Evolutionary conservation across 768 basidiomycete genomes (phyloP).

Genomic region (Filobasidium floriforme): DNA sequence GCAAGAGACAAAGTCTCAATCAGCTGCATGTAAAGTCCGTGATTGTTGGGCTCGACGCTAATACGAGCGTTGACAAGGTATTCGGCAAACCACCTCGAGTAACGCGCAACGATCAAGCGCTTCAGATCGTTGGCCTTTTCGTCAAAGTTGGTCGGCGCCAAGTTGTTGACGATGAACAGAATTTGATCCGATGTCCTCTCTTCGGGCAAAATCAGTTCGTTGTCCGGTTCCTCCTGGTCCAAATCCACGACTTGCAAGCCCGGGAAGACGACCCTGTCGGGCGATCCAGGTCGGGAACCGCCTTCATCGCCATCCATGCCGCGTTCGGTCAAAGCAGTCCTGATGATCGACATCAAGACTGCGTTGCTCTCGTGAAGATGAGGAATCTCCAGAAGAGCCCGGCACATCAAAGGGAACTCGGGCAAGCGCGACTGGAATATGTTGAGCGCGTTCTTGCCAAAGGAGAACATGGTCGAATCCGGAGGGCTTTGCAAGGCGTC

Average conservation of each 20-base stretch:
- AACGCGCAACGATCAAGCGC: conserved; percentile 69
- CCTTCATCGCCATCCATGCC: conserved; percentile 46
- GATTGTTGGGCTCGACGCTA: conserved; percentile 94
- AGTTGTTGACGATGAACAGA: conserved; percentile 95
- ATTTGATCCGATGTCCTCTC: conserved; percentile 88
- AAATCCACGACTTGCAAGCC: conserved; percentile 39
- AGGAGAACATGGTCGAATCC: conserved; percentile 87
- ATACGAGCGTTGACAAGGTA: conserved; percentile 95
- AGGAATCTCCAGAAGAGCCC: conserved; percentile 76
- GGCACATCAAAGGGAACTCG: conserved; percentile 89
- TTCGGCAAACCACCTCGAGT: conserved; percentile 93
- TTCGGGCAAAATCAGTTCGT: conserved; percentile 59
- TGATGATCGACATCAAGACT: conserved; percentile 64
- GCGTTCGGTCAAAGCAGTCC: conserved; percentile 56
- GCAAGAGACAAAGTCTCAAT: conserved; percentile 71
- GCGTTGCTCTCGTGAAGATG: conserved; percentile 78
- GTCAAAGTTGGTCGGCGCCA: conserved; percentile 89
- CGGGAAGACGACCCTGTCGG: conserved; percentile 38
- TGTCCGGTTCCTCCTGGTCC: conserved; percentile 59
- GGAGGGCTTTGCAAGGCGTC: conserved; percentile 87
- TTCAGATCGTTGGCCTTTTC: conserved; percentile 78
- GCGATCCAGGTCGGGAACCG: conserved; percentile 46
- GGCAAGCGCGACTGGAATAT: conserved; percentile 77
- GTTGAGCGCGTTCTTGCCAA: conserved; percentile 81
- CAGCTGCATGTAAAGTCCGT: conserved; percentile 86